Conservation (phyloP, 1,284 basidiomycete genomes). For the Ustilago lituana region DNA sequence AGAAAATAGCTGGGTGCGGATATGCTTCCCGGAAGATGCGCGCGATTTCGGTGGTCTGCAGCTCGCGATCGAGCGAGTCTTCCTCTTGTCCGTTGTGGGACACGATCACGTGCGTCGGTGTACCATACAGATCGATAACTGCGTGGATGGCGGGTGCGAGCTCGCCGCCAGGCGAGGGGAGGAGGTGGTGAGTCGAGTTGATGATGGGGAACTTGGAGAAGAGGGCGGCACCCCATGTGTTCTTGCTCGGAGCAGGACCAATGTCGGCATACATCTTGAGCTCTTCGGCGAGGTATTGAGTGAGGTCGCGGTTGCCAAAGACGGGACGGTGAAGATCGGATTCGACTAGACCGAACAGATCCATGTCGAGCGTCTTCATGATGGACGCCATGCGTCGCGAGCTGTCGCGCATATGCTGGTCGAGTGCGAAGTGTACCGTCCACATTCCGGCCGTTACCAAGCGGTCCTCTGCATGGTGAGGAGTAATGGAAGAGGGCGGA, state of each 20-base stretch:
- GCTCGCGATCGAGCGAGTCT: constrained; percentile 84
- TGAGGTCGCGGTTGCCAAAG: constrained; percentile 83
- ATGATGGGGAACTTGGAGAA: constrained; percentile 81
- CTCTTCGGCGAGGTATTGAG: constrained; percentile 70
- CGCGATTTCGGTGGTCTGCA: constrained; percentile 85
- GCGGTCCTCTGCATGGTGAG: constrained; percentile 76
- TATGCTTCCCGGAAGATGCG: constrained; percentile 79
- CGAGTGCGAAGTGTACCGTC: constrained; percentile 71
- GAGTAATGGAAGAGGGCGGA: constrained; percentile 72
- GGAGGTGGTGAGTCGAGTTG: constrained; percentile 84
- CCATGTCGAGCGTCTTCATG: constrained; percentile 69
- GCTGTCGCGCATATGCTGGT: constrained; percentile 63
- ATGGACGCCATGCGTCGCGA: constrained; percentile 77
- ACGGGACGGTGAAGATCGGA: constrained; percentile 85
- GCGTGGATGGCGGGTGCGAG: constrained; percentile 82
- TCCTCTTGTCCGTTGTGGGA: constrained; percentile 94
- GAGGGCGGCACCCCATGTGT: constrained; percentile 77
- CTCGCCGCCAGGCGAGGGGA: constrained; percentile 83
- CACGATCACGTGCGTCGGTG: constrained; percentile 81
- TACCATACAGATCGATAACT: constrained; percentile 83
- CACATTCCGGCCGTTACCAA: constrained; percentile 88
- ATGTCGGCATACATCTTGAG: constrained; percentile 78
- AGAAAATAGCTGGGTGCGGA: constrained; percentile 82
- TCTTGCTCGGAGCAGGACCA: constrained; percentile 86
- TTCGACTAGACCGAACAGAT: constrained; percentile 75